These are phyloP conservation scores for Puccinia hordei DNA, from an alignment of 1,284 basidiomycete species.

Conservation along the genomic window DNA sequence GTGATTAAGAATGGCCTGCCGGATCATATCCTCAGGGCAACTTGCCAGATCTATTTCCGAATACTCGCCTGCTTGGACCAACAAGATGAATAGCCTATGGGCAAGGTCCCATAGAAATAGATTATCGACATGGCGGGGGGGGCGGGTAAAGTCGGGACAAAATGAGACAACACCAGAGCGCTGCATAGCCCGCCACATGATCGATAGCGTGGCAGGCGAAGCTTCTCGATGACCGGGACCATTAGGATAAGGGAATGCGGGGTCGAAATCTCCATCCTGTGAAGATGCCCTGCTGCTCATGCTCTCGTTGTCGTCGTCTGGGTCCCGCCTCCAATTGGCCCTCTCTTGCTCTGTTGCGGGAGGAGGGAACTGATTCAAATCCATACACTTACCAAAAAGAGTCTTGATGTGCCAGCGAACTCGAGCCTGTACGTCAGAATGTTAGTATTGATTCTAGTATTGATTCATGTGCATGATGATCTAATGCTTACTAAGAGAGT, in stretches of 20 bases:
- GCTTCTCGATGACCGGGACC: constrained; percentile 30
- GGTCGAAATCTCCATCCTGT: neutral
- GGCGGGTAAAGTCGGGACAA: constrained; percentile 5
- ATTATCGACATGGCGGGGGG: neutral
- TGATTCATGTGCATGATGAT: neutral
- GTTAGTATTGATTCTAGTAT: neutral
- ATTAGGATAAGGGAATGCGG: constrained; percentile 17
- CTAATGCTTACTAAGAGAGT: constrained; percentile 25
- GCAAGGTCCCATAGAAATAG: constrained; percentile 33
- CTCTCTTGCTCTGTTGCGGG: constrained; percentile 17
- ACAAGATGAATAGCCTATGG: neutral
- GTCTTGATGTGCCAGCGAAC: constrained; percentile 1
- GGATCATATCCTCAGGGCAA: neutral
- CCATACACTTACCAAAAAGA: constrained; percentile 21
- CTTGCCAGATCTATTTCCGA: neutral
- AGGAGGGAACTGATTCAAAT: constrained; percentile 21
- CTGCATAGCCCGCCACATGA: constrained; percentile 36
- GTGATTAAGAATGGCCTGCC: constrained; percentile 6
- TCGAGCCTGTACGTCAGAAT: constrained; percentile 15
- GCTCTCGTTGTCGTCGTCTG: neutral
- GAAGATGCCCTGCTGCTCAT: no score
- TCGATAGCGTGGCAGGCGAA: neutral
- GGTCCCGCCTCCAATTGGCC: constrained; percentile 18
- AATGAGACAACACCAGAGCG: constrained; percentile 14
- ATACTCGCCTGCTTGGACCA: constrained; percentile 31